Percentiles rank a stretch among this genome's conserved stretches.
phyloP scores from a whole-genome alignment of 352 stramenopile genomes.

The Ochromonadaceae sp. region DNA sequence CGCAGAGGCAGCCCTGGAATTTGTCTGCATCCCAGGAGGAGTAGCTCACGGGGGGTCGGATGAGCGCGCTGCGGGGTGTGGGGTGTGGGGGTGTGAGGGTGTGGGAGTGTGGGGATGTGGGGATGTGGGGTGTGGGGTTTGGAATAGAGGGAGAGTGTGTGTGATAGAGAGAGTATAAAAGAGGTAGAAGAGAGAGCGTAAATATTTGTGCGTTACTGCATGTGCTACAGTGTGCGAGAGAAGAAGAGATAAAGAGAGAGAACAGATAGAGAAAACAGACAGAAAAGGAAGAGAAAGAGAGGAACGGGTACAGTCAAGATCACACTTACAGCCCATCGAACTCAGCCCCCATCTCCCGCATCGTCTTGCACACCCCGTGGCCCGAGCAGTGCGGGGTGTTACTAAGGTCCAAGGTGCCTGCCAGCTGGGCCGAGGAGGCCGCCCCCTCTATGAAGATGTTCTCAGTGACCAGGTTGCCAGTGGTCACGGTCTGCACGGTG shows the following conservation, averaged over 20 bases:
- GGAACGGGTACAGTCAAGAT: too few species aligned
- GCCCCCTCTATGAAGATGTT: too few species aligned
- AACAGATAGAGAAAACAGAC: too few species aligned
- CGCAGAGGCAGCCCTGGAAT: conserved; percentile 8
- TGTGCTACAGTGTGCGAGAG: not conserved
- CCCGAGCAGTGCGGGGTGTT: not conserved
- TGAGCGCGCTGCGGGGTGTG: not conserved
- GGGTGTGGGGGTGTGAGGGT: not conserved
- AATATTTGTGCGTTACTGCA: not conserved
- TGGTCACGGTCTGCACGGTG: not conserved
- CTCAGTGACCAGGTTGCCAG: not conserved
- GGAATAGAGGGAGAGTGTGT: not conserved
- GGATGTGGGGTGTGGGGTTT: not conserved
- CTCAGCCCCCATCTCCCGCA: not conserved
- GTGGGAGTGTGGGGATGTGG: not conserved
- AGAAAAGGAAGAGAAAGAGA: too few species aligned
- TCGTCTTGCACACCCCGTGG: not conserved
- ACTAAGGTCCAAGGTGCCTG: too few species aligned
- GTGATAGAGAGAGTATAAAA: not conserved
- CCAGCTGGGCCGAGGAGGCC: too few species aligned
- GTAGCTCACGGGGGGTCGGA: not conserved
- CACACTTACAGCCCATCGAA: conserved; percentile 8
- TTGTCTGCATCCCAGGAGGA: conserved; percentile 13
- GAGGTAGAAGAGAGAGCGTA: not conserved
- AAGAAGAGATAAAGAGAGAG: too few species aligned